Evolutionary conservation across 441 rosid genomes (phyloP).

Genomic region (Omphalea diandra): DNA sequence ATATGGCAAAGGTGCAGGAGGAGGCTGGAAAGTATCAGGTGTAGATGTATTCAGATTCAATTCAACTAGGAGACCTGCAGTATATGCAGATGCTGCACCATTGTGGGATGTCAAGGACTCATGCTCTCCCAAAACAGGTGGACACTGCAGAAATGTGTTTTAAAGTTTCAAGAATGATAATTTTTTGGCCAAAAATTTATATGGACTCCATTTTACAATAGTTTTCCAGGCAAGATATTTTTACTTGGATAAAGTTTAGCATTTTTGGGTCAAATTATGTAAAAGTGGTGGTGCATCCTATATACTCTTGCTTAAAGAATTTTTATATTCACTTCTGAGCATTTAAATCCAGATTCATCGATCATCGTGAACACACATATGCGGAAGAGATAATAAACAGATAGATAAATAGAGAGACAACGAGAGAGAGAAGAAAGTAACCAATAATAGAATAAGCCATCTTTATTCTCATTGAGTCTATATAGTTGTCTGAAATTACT

Average conservation of each 20-base stretch:
- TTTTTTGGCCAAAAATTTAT: slow-evolving; percentile 8
- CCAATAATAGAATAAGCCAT: background rate
- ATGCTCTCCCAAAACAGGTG: slow-evolving; percentile 65
- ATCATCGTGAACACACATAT: background rate
- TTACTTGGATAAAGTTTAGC: slow-evolving; percentile 2
- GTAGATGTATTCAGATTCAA: slow-evolving; percentile 61
- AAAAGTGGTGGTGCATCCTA: too few species aligned
- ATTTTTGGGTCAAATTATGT: slow-evolving; percentile 1
- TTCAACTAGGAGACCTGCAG: slow-evolving; percentile 67
- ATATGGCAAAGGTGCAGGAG: slow-evolving; percentile 78
- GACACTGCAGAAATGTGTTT: slow-evolving; percentile 49
- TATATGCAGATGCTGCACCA: slow-evolving; percentile 50
- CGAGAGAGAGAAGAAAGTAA: background rate
- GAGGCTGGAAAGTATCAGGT: slow-evolving; percentile 74
- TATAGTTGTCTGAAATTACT: background rate
- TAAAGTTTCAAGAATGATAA: slow-evolving; percentile 21
- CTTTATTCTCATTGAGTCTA: background rate
- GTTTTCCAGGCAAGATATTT: background rate
- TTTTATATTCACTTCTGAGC: background rate
- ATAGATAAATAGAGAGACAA: too few species aligned
- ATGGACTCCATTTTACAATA: slow-evolving; percentile 4
- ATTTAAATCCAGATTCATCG: background rate
- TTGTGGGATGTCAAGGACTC: slow-evolving; percentile 56
- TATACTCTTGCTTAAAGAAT: background rate
- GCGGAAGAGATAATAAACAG: too few species aligned